Evolutionary conservation across 2,329 filamentous ascomycete genomes (phyloP).

Genomic region (Alternaria solani): DNA sequence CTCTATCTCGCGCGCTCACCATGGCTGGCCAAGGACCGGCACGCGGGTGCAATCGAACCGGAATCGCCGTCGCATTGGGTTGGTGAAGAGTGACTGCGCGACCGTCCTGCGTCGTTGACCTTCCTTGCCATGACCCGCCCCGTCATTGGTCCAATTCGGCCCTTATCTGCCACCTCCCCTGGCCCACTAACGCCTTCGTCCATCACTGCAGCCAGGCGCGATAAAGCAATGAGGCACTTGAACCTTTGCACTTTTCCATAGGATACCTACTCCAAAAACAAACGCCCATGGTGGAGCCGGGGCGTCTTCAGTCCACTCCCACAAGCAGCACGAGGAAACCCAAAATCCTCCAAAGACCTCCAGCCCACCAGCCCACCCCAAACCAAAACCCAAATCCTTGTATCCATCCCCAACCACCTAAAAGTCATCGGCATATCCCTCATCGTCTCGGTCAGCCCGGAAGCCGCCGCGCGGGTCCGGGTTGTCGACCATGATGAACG

Average conservation of each 20-base stretch:
- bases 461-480: constrained; percentile 40
- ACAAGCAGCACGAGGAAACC: not conserved
- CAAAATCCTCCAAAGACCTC: not conserved
- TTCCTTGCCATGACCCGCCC: constrained; percentile 9
- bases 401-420: constrained; percentile 6
- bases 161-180: constrained; percentile 14
- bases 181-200: constrained; percentile 1
- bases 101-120: not conserved
- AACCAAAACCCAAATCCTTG: not conserved
- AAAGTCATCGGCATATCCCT: constrained; percentile 43
- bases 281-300: not conserved
- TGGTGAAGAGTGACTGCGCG: constrained; percentile 10
- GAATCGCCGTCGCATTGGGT: constrained; percentile 19
- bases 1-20: constrained; percentile 18
- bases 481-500: constrained; percentile 54
- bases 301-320: not conserved
- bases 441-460: constrained; percentile 41
- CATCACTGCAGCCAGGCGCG: constrained; percentile 5
- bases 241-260: not conserved
- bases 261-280: not conserved
- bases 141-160: constrained; percentile 15
- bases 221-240: constrained; percentile 4
- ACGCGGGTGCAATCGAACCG: constrained; percentile 16
- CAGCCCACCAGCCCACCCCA: not conserved
- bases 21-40: constrained; percentile 26